These are phyloP conservation scores for Bothriochloa decipiens DNA, from an alignment of 176 grass and related monocot genomes.

Conservation along the genomic window DNA sequence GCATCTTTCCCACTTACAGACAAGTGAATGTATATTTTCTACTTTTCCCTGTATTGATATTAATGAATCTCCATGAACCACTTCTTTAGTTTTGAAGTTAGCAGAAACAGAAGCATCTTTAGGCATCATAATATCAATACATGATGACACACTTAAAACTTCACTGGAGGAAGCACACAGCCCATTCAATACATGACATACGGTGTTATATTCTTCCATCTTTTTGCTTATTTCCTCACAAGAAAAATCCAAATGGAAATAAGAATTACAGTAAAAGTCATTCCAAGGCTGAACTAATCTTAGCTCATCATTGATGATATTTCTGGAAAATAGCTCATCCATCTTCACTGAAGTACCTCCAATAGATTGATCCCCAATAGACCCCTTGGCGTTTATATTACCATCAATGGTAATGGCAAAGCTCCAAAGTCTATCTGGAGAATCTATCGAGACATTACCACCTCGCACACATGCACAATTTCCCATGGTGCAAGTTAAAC, in stretches of 20 bases:
- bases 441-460: conserved; percentile 55
- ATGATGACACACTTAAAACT: conserved; percentile 71
- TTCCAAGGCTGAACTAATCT: conserved; percentile 53
- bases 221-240: conserved; percentile 31
- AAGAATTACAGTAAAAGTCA: conserved; percentile 44
- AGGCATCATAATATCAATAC: conserved; percentile 58
- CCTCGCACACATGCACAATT: conserved; percentile 55
- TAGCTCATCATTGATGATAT: conserved; percentile 41
- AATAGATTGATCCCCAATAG: conserved; percentile 36
- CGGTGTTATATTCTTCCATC: conserved; percentile 29
- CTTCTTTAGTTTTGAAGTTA: conserved; percentile 42
- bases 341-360: conserved; percentile 34
- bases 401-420: conserved; percentile 58
- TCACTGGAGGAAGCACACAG: conserved; percentile 50
- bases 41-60: conserved; percentile 75
- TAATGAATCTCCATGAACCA: conserved; percentile 64
- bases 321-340: conserved; percentile 46
- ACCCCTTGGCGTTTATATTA: conserved; percentile 32
- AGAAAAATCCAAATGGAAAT: conserved; percentile 60
- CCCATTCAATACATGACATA: conserved; percentile 36
- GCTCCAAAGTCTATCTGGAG: conserved; percentile 55
- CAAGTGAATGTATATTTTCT: conserved; percentile 61
- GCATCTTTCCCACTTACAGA: conserved; percentile 41
- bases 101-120: conserved; percentile 49
- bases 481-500: conserved; percentile 23